Conservation (phyloP, 345 rosid species). For the Dovyalis caffra region DNA sequence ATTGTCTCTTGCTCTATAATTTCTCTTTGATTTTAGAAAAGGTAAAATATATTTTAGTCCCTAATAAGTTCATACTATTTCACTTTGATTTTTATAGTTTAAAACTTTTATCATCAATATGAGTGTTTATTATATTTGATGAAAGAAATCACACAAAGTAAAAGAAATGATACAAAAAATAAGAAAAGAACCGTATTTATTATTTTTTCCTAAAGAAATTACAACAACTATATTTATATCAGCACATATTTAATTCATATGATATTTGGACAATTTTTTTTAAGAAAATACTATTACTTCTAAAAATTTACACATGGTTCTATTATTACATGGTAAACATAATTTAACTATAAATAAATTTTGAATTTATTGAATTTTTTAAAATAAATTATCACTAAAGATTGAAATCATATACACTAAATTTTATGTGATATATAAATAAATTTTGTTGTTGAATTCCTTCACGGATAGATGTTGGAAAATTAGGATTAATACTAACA, state of each 20-base stretch:
- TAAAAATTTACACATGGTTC: too few relatives aligned
- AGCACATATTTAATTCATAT: too few relatives aligned
- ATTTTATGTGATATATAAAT: background rate
- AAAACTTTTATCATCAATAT: background rate
- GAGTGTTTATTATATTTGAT: background rate
- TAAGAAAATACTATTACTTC: too few relatives aligned
- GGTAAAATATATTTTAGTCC: background rate
- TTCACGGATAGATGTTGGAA: background rate
- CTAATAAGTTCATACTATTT: background rate
- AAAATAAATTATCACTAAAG: too few relatives aligned
- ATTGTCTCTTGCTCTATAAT: background rate
- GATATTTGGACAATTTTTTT: too few relatives aligned
- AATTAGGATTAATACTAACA: background rate
- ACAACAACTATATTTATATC: too few relatives aligned
- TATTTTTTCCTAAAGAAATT: background rate
- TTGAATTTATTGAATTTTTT: too few relatives aligned
- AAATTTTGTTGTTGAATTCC: background rate
- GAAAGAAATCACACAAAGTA: background rate
- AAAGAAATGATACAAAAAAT: background rate
- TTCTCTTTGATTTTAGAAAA: conserved; percentile 8
- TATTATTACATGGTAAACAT: too few relatives aligned
- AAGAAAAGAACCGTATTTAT: background rate
- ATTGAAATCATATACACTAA: too few relatives aligned
- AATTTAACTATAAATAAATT: too few relatives aligned
- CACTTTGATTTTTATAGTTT: background rate